Percentiles rank a stretch among this genome's conserved stretches.
These are phyloP conservation scores for Solanum bukasovii DNA, from an alignment of 257 asterid species.

Conservation along the genomic window DNA sequence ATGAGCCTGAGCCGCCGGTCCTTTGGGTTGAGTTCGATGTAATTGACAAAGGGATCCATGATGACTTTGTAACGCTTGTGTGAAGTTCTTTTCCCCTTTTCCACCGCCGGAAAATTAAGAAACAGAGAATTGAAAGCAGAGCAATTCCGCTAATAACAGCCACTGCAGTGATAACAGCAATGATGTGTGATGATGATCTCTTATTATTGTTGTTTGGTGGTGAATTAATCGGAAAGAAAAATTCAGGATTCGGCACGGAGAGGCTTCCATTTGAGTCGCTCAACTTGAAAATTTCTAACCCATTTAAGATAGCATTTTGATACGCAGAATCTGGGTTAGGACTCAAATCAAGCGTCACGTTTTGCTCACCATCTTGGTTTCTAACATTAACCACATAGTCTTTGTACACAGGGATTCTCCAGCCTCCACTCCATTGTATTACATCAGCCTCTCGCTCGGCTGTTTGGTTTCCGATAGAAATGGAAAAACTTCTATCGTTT, in stretches of 20 bases:
- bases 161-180: constrained; percentile 4
- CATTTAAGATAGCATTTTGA: constrained; percentile 30
- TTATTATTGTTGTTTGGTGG: background rate
- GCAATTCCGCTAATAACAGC: constrained; percentile 17
- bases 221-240: background rate
- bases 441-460: constrained; percentile 15
- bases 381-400: constrained; percentile 24
- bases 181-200: background rate
- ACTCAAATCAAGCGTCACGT: constrained; percentile 16
- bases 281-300: constrained; percentile 56
- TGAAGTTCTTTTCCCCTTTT: constrained; percentile 15
- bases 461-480: constrained; percentile 12
- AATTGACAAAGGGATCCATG: constrained; percentile 22
- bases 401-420: constrained; percentile 16
- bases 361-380: constrained; percentile 4
- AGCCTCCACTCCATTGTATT: constrained; percentile 2
- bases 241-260: constrained; percentile 35
- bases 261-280: constrained; percentile 17
- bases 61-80: constrained; percentile 10
- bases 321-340: constrained; percentile 1
- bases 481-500: constrained; percentile 9
- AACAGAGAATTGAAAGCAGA: constrained; percentile 1
- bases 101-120: constrained; percentile 18
- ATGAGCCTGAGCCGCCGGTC: constrained; percentile 10
- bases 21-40: constrained; percentile 14